Percentiles rank a stretch among this genome's conserved stretches.
Conservation (phyloP, 1,139 yeast species). For the Yamadazyma songkhlaensis region DNA sequence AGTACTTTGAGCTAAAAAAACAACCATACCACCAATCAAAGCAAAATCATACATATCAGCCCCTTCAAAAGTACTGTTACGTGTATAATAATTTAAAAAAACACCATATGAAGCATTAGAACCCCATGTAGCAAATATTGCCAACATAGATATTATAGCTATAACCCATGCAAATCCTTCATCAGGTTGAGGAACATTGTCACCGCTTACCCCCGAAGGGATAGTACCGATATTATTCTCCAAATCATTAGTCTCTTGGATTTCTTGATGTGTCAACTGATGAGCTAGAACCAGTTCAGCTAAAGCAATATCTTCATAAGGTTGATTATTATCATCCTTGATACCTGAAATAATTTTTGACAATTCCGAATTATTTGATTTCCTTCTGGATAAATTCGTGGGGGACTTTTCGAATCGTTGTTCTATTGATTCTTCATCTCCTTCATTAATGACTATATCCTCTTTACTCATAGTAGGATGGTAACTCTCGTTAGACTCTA, state of each 20-base stretch:
- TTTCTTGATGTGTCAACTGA: constrained; percentile 2
- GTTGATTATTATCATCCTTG: constrained; percentile 27
- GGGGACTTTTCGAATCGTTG: neutral
- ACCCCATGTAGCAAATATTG: constrained; percentile 68
- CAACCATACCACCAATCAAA: constrained; percentile 63
- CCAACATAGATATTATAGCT: constrained; percentile 49
- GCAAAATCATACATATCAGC: constrained; percentile 64
- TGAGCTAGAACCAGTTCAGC: constrained; percentile 19
- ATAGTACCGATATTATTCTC: neutral
- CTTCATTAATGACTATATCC: too few relatives aligned
- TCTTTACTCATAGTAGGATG: too few relatives aligned
- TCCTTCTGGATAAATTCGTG: constrained; percentile 1
- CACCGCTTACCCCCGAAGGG: neutral
- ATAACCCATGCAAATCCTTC: constrained; percentile 73
- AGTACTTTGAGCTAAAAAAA: constrained; percentile 54
- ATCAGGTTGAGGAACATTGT: constrained; percentile 52
- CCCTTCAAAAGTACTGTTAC: constrained; percentile 47
- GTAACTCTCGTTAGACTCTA: neutral
- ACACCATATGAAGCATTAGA: constrained; percentile 70
- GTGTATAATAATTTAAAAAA: constrained; percentile 55
- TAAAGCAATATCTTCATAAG: constrained; percentile 17
- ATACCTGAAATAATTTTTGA: constrained; percentile 31
- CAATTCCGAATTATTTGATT: constrained; percentile 22
- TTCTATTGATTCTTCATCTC: neutral
- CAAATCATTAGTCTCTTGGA: neutral